Evolutionary conservation across 305 asterid genomes (phyloP).

Genomic region (Rubia balearica): DNA sequence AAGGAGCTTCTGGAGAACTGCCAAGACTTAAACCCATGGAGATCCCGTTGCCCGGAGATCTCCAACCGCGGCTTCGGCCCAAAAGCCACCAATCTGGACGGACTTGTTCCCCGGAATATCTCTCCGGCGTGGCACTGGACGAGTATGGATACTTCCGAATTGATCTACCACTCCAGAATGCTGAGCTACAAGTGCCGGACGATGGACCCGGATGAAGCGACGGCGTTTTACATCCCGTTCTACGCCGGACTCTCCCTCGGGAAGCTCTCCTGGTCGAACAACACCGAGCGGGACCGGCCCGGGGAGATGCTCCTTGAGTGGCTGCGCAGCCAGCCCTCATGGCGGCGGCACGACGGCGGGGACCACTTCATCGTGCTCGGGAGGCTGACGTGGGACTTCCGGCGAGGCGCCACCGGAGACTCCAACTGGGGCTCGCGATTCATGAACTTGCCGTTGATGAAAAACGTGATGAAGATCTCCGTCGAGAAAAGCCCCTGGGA

Average conservation of each 20-base stretch:
- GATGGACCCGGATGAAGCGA: slow-evolving; percentile 9
- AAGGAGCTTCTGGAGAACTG: slow-evolving; percentile 9
- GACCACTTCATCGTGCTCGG: slow-evolving; percentile 67
- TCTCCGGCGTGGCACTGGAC: slow-evolving; percentile 16
- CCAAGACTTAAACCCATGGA: slow-evolving; percentile 17
- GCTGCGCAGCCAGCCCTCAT: slow-evolving; percentile 42
- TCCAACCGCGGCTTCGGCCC: slow-evolving; percentile 7
- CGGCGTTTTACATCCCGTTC: slow-evolving; percentile 20
- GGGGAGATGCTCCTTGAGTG: slow-evolving; percentile 41
- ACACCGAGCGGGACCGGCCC: slow-evolving; percentile 22
- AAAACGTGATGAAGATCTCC: slow-evolving; percentile 44
- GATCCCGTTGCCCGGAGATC: slow-evolving; percentile 8
- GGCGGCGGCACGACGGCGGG: slow-evolving; percentile 44
- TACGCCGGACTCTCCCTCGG: slow-evolving; percentile 18
- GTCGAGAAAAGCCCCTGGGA: slow-evolving; percentile 57
- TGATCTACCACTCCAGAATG: slow-evolving; percentile 15
- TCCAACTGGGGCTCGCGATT: slow-evolving; percentile 59
- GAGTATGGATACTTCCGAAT: slow-evolving; percentile 12
- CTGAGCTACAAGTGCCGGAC: slow-evolving; percentile 14
- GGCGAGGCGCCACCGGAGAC: slow-evolving; percentile 42
- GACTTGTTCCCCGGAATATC: slow-evolving; percentile 5
- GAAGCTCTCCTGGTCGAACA: slow-evolving; percentile 12
- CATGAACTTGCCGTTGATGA: slow-evolving; percentile 58
- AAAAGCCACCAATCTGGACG: slow-evolving; percentile 9
- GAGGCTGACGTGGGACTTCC: slow-evolving; percentile 69